Evolutionary conservation across 768 basidiomycete genomes (phyloP).

Genomic region (Auriscalpium microsporum): DNA sequence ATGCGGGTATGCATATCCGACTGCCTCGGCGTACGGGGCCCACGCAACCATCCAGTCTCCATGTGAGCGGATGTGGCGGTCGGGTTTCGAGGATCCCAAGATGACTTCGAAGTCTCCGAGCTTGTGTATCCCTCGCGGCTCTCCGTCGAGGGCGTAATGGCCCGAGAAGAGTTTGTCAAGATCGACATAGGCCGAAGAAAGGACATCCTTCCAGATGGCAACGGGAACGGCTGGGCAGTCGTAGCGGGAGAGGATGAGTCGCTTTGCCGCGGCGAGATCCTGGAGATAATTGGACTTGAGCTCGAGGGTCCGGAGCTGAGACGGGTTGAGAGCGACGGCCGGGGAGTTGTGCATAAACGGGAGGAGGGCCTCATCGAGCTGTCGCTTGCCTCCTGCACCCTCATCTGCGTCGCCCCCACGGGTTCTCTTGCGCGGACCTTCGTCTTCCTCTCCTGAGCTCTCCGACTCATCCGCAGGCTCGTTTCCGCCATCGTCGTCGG

Average conservation of each 20-base stretch:
- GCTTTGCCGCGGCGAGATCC: conserved; percentile 7
- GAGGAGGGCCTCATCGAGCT: background rate
- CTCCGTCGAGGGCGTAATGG: conserved; percentile 9
- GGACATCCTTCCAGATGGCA: conserved; percentile 21
- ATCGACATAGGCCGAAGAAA: conserved; percentile 20
- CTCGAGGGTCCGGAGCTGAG: background rate
- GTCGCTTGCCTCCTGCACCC: background rate
- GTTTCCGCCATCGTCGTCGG: background rate
- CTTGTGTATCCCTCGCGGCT: conserved; percentile 7
- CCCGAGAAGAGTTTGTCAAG: conserved; percentile 21
- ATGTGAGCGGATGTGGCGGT: conserved; percentile 10
- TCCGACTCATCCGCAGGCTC: background rate
- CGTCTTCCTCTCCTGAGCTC: background rate
- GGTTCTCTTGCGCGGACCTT: background rate
- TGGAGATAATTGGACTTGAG: background rate
- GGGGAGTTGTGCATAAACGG: background rate
- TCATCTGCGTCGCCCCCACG: background rate
- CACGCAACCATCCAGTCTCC: conserved; percentile 22
- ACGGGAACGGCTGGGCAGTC: conserved; percentile 18
- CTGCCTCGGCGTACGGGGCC: conserved; percentile 9
- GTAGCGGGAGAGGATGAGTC: background rate
- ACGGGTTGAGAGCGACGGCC: background rate
- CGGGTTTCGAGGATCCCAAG: conserved; percentile 3
- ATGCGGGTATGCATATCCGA: conserved; percentile 21
- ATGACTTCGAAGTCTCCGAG: conserved; percentile 16